These are phyloP conservation scores for Yarrowia deformans DNA, from an alignment of 805 yeast species.

Conservation along the genomic window DNA sequence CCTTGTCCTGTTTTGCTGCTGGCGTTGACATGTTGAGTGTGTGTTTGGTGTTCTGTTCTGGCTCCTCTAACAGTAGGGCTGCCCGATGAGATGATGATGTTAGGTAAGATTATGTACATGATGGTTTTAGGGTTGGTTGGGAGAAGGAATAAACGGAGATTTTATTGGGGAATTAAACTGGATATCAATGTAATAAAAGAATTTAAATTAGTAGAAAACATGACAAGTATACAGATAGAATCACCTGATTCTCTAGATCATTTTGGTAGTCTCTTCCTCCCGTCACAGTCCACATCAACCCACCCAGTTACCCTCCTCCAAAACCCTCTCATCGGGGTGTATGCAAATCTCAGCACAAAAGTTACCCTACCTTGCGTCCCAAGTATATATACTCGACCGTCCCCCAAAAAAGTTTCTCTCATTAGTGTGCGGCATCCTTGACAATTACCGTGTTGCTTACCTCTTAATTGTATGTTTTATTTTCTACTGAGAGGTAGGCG, in stretches of 20 bases:
- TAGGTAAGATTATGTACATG: slow-evolving; percentile 7
- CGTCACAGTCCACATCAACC: too few relatives aligned
- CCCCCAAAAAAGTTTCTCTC: slow-evolving; percentile 44
- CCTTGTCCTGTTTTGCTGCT: not conserved
- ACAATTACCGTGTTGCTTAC: slow-evolving; percentile 79
- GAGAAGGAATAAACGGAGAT: not conserved
- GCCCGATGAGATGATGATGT: slow-evolving; percentile 1
- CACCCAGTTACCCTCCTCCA: too few relatives aligned
- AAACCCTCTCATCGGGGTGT: not conserved
- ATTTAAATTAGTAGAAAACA: too few relatives aligned
- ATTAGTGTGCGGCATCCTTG: slow-evolving; percentile 73
- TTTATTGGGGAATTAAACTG: too few relatives aligned
- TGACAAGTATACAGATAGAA: too few relatives aligned
- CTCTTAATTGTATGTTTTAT: slow-evolving; percentile 48
- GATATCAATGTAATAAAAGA: too few relatives aligned
- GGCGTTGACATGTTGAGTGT: not conserved
- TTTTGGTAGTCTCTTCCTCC: not conserved
- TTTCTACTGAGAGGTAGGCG: slow-evolving; percentile 59
- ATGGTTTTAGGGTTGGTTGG: not conserved
- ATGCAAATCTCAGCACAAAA: slow-evolving; percentile 21
- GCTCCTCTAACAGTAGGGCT: not conserved
- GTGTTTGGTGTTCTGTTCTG: too few relatives aligned
- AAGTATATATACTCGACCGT: slow-evolving; percentile 16
- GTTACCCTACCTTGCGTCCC: slow-evolving; percentile 32
- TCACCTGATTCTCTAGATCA: not conserved